phyloP scores from a whole-genome alignment of 805 yeast genomes.

The Metahyphopichia silvanorum region DNA sequence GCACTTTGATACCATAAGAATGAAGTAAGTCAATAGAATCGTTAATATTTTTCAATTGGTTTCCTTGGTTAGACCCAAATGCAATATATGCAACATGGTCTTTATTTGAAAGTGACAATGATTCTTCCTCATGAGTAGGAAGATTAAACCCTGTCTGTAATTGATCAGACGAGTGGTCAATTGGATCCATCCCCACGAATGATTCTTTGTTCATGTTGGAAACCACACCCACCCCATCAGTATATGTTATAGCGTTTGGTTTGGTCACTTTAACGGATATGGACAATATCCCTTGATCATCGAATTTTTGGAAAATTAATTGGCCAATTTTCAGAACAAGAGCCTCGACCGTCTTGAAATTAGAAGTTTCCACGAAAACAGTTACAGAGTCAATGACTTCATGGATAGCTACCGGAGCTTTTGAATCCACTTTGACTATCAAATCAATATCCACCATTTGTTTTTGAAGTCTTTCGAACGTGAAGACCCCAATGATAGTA shows the following conservation, averaged over 20 bases:
- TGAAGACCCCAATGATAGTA: conserved; percentile 90
- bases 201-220: conserved; percentile 48
- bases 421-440: conserved; percentile 20
- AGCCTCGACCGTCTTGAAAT: conserved; percentile 92
- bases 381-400: conserved; percentile 47
- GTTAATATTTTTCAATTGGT: conserved; percentile 59
- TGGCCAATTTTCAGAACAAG: conserved; percentile 72
- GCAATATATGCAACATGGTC: conserved; percentile 68
- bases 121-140: conserved; percentile 20
- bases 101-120: conserved; percentile 5
- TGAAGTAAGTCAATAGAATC: conserved; percentile 50
- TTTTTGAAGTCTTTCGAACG: conserved; percentile 78
- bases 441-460: conserved; percentile 74
- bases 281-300: conserved; percentile 21
- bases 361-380: conserved; percentile 67
- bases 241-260: conserved; percentile 83
- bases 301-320: conserved; percentile 43
- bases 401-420: conserved; percentile 36
- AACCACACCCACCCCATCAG: conserved; percentile 89
- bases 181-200: conserved; percentile 23
- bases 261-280: conserved; percentile 68
- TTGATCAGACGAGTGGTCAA: background rate
- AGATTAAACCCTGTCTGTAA: conserved; percentile 20
- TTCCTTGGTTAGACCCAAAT: conserved; percentile 86
- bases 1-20: conserved; percentile 41